A percentile compares a stretch with the other conserved stretches of the same genome.
These are phyloP conservation scores for Dendrobium officinale DNA, from an alignment of 106 monocot species.

Conservation along the genomic window DNA sequence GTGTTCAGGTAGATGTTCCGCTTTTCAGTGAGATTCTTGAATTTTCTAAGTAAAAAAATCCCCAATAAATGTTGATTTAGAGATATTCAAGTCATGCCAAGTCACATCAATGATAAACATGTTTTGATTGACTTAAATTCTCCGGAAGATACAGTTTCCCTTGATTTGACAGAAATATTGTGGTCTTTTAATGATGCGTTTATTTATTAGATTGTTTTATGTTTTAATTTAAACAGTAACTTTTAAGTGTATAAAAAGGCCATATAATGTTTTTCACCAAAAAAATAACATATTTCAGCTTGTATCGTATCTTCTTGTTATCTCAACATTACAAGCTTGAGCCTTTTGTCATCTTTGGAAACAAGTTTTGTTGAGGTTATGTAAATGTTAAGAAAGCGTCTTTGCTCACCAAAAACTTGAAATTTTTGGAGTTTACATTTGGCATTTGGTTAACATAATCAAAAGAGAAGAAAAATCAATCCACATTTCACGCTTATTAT, in stretches of 20 bases:
- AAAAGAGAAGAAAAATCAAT: neutral
- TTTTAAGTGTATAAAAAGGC: neutral
- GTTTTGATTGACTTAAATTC: neutral
- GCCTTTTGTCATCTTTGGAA: neutral
- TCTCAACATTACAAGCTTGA: neutral
- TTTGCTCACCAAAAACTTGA: neutral
- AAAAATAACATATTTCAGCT: too few species aligned
- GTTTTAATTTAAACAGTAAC: neutral
- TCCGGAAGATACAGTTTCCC: neutral
- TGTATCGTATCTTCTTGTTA: neutral
- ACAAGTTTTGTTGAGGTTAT: too few species aligned
- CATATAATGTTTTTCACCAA: neutral
- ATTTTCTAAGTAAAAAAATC: neutral
- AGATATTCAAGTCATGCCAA: neutral
- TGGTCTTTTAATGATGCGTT: neutral
- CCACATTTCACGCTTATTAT: too few species aligned
- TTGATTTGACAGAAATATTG: neutral
- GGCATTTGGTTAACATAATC: neutral
- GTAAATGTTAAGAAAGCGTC: neutral
- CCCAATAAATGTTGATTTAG: neutral
- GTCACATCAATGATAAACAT: too few species aligned
- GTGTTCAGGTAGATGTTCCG: conserved; percentile 45
- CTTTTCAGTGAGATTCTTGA: neutral
- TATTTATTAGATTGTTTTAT: neutral
- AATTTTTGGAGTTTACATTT: neutral